A percentile compares a stretch with the other conserved stretches of the same genome.
phyloP scores from a whole-genome alignment of 2,329 filamentous ascomycete genomes.

The Drechslerella coelobrocha region DNA sequence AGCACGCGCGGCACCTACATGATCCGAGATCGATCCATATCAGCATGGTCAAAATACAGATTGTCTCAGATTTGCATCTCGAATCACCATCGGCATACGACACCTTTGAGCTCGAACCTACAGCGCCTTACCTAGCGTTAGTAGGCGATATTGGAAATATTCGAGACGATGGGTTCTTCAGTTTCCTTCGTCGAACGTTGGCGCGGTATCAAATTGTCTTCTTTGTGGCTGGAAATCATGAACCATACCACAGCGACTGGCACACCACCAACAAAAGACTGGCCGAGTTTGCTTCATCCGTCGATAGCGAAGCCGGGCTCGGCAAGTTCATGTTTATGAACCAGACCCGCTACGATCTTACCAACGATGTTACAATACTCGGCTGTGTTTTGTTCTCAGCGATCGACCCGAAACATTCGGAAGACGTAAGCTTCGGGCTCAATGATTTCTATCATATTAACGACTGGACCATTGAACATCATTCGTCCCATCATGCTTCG shows the following conservation, averaged over 20 bases:
- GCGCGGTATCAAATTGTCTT: conserved; percentile 63
- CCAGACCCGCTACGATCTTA: conserved; percentile 58
- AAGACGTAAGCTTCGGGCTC: conserved; percentile 60
- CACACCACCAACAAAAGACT: conserved; percentile 39
- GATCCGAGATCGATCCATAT: no score
- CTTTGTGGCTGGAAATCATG: conserved; percentile 66
- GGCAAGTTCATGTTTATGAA: conserved; percentile 59
- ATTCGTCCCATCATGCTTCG: conserved; percentile 52
- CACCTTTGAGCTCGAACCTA: conserved; percentile 61
- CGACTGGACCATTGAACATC: conserved; percentile 53
- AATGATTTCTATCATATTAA: conserved; percentile 65
- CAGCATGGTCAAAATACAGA: conserved; percentile 55
- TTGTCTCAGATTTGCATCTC: conserved; percentile 68
- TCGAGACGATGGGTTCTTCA: conserved; percentile 60
- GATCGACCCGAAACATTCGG: conserved; percentile 58
- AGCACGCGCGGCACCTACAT: no score
- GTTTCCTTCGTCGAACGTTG: conserved; percentile 63
- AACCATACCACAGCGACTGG: conserved; percentile 59
- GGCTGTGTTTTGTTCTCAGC: conserved; percentile 64
- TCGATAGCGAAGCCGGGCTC: conserved; percentile 41
- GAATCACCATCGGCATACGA: conserved; percentile 64
- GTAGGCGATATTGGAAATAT: conserved; percentile 66
- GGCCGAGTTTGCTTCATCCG: conserved; percentile 45
- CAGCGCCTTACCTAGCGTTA: conserved; percentile 64
- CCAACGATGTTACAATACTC: conserved; percentile 58